phyloP scores from a whole-genome alignment of 192 early-diverging fungal genomes.

The Podila clonocystis region DNA sequence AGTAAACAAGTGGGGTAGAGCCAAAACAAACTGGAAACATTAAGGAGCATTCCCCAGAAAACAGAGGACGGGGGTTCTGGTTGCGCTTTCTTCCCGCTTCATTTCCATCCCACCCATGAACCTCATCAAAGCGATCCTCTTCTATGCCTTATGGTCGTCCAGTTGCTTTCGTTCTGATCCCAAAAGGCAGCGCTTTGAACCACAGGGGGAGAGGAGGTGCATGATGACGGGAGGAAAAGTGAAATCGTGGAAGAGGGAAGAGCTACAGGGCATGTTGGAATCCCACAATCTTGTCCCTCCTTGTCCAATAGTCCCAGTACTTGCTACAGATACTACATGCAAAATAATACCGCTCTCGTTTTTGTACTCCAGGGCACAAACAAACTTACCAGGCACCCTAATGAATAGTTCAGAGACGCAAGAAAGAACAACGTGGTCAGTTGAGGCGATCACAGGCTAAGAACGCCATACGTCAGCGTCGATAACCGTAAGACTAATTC shows the following conservation, averaged over 20 bases:
- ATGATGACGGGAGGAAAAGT: neutral
- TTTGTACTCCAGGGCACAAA: neutral
- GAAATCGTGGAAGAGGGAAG: neutral
- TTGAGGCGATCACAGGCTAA: neutral
- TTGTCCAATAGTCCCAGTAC: neutral
- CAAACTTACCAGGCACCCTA: slow-evolving; percentile 41
- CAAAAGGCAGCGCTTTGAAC: neutral
- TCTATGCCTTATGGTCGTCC: neutral
- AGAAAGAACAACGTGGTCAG: neutral
- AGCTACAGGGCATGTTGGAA: neutral
- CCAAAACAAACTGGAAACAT: too few species aligned
- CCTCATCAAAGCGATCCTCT: neutral
- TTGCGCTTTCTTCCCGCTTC: too few species aligned
- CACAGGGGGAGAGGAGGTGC: neutral
- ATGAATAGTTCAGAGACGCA: neutral
- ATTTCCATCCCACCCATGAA: too few species aligned
- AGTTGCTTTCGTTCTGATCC: too few species aligned
- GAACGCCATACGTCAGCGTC: neutral
- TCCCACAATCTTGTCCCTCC: neutral
- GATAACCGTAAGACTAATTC: neutral
- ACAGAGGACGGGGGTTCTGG: too few species aligned
- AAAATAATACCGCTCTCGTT: neutral
- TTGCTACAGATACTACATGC: neutral
- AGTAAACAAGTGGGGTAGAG: too few species aligned
- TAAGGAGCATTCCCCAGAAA: too few species aligned